These are phyloP conservation scores for Leccinum rimulosum DNA, from an alignment of 768 basidiomycete species.

Conservation along the genomic window DNA sequence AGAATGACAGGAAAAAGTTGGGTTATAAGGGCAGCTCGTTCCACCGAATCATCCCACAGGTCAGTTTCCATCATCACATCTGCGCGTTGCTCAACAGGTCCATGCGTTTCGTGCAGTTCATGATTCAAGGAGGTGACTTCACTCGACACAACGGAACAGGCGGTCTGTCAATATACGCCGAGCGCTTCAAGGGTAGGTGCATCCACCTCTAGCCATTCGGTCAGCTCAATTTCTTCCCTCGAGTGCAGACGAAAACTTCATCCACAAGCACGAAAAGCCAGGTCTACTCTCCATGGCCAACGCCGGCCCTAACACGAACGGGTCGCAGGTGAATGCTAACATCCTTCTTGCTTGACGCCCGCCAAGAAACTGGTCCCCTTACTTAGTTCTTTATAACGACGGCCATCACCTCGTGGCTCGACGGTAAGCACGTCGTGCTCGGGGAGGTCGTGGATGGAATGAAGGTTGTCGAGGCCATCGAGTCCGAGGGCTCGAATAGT, in stretches of 20 bases:
- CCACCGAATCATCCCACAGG: constrained; percentile 72
- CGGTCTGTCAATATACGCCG: constrained; percentile 84
- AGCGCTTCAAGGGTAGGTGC: constrained; percentile 65
- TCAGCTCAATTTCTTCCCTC: not conserved
- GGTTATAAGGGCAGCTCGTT: constrained; percentile 70
- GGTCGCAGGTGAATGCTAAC: constrained; percentile 56
- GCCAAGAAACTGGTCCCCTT: no score
- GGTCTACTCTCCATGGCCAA: constrained; percentile 86
- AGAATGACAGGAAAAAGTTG: constrained; percentile 49
- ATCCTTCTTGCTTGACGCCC: no score
- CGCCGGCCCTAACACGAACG: constrained; percentile 78
- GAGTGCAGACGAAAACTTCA: constrained; percentile 66
- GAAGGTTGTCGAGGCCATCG: constrained; percentile 34
- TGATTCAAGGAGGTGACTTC: constrained; percentile 89
- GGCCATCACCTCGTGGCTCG: constrained; percentile 52
- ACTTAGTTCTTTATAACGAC: no score
- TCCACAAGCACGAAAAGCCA: constrained; percentile 56
- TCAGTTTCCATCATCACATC: constrained; percentile 24
- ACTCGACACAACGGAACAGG: constrained; percentile 74
- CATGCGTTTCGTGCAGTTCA: constrained; percentile 47
- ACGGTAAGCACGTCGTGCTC: constrained; percentile 45
- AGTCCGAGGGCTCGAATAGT: not conserved
- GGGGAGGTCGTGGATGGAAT: constrained; percentile 47
- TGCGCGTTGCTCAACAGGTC: not conserved
- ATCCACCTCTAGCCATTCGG: no score